Evolutionary conservation across 371 early-diverging fungal genomes (phyloP), one percentile per base, ranked within the genome.

Genomic region (Mucor sp.): DNA sequence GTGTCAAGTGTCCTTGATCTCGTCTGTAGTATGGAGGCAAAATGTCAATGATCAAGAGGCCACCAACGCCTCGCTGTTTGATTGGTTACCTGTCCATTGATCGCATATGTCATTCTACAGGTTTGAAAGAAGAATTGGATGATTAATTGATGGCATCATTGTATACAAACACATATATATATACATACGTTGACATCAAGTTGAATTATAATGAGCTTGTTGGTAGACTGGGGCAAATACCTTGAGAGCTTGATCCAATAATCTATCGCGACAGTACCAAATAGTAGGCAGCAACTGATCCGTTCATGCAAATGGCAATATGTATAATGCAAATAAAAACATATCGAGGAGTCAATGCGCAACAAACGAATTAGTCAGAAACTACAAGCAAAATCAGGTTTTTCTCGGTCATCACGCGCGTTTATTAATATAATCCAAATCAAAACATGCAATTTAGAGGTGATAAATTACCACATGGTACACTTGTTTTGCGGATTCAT

Each of bases 401-500:
- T 50, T 50, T 25, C 25, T 50, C 1, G 21, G 12, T 50, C 21
- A 9, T 23, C 8, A 1, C 7, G 12, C 12, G 23, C 21, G 23
- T 25, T 50, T 50, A 23, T 30, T 30, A 30, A 11, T 23, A 50
- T 19, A 50, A 12, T 50, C 6, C 4, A 44, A 44, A 44, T 44
- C 44, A 37, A 37, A 37, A 37, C n/a, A 32, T 37, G 19, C 44
- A 44, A n/a, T 1, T 44, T 19, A n/a, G 6, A 44, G 19, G 25
- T 25, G 25, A 7, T 50, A 25, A 50, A 25, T 32, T 77, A 82
- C 84, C 82, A 83, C 33, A 83, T 68, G 32, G 65, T 53, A 44
- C 84, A 83, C 63, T 82, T 80, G 44, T 44, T 60, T 39, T 27
- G 47, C 6, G 85, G 86, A 35, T 85, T 84, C 84, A 85, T 83